Percentiles rank a stretch among this genome's conserved stretches.
Evolutionary conservation across 805 yeast genomes (phyloP).

Genomic region (Yamadazyma scolyti): DNA sequence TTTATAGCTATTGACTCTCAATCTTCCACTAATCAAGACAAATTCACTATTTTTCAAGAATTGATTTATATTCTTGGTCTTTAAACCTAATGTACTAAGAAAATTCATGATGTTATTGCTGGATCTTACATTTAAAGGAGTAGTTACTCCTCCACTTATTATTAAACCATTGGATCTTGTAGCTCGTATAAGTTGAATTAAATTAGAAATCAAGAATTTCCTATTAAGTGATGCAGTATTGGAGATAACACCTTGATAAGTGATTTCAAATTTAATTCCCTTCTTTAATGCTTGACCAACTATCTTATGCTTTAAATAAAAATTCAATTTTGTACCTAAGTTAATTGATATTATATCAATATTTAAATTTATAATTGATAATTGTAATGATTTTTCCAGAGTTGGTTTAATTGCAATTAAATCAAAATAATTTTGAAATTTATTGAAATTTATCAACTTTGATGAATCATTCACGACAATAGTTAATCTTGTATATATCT

Average conservation of each 20-base stretch:
- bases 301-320: slow-evolving; percentile 77
- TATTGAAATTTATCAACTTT: slow-evolving; percentile 61
- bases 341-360: slow-evolving; percentile 79
- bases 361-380: slow-evolving; percentile 72
- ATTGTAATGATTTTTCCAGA: slow-evolving; percentile 72
- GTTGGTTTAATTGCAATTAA: slow-evolving; percentile 77
- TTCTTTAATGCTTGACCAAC: slow-evolving; percentile 78
- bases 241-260: slow-evolving; percentile 55
- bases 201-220: slow-evolving; percentile 65
- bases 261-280: slow-evolving; percentile 79
- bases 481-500: slow-evolving; percentile 68
- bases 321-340: slow-evolving; percentile 62
- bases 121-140: slow-evolving; percentile 57
- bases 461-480: slow-evolving; percentile 73
- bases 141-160: slow-evolving; percentile 69
- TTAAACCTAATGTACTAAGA: slow-evolving; percentile 66
- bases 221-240: slow-evolving; percentile 34
- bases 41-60: slow-evolving; percentile 59
- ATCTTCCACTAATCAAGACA: slow-evolving; percentile 68
- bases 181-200: slow-evolving; percentile 72
- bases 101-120: slow-evolving; percentile 67
- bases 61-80: slow-evolving; percentile 54
- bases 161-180: slow-evolving; percentile 78
- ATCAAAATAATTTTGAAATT: slow-evolving; percentile 57
- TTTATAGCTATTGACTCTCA: slow-evolving; percentile 71